These are phyloP conservation scores for Verticillium dahliae DNA, from an alignment of 2,329 filamentous ascomycete genomes.

Conservation along the genomic window DNA sequence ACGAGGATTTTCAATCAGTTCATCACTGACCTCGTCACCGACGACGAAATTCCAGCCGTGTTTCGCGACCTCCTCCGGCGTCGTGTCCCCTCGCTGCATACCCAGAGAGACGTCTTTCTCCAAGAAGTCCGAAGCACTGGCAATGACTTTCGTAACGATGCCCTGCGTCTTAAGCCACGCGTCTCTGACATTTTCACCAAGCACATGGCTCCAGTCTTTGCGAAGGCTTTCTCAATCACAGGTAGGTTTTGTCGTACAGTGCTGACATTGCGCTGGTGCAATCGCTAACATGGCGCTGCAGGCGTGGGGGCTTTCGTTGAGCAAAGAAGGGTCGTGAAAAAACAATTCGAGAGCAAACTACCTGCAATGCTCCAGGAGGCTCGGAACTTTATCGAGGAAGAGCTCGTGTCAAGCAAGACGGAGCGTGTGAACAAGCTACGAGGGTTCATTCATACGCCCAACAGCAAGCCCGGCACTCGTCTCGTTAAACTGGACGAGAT, in stretches of 20 bases:
- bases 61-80: neutral
- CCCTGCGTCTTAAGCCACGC: neutral
- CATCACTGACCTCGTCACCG: neutral
- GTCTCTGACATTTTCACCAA: neutral
- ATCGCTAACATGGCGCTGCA: neutral
- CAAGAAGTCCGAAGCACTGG: neutral
- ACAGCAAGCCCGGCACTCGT: neutral
- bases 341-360: neutral
- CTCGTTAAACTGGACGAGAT: neutral
- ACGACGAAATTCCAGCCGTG: neutral
- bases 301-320: neutral
- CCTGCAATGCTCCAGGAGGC: neutral
- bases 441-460: neutral
- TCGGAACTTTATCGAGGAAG: neutral
- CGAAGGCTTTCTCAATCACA: neutral
- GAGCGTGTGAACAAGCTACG: neutral
- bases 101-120: neutral
- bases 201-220: slow-evolving; percentile 1
- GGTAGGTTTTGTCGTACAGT: neutral
- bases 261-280: neutral
- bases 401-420: neutral
- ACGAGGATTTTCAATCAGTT: neutral
- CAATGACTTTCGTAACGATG: neutral
- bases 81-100: neutral
- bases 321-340: neutral